These are phyloP conservation scores for Bretziella fagacearum DNA, from an alignment of 2,329 filamentous ascomycete species.

Conservation along the genomic window DNA sequence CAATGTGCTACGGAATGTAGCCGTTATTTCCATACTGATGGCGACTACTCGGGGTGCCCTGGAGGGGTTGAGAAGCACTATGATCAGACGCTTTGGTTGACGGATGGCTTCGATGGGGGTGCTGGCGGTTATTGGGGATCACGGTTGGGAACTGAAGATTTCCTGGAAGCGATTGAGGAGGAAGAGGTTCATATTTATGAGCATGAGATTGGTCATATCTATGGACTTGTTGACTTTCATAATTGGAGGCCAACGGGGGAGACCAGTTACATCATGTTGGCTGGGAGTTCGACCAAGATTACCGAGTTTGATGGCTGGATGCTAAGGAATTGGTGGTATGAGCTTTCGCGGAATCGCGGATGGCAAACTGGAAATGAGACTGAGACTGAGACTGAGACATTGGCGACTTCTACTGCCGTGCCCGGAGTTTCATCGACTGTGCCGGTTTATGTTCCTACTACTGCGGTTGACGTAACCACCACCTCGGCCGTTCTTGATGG, in stretches of 20 bases:
- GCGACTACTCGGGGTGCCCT: constrained; percentile 25
- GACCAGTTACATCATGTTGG: constrained; percentile 29
- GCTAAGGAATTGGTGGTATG: constrained; percentile 30
- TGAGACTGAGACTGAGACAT: background rate
- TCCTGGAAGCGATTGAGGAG: constrained; percentile 23
- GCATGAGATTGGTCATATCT: constrained; percentile 31
- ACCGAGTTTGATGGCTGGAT: constrained; percentile 35
- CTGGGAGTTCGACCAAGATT: constrained; percentile 25
- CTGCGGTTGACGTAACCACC: background rate
- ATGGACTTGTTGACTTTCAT: constrained; percentile 26
- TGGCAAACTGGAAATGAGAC: constrained; percentile 16
- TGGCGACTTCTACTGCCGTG: background rate
- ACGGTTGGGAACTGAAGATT: constrained; percentile 27
- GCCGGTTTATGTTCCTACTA: too few species aligned
- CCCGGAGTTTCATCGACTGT: background rate
- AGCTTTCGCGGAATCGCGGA: constrained; percentile 20
- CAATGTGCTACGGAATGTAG: constrained; percentile 27
- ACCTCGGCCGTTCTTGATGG: too few species aligned
- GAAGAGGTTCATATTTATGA: constrained; percentile 28
- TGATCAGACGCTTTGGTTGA: constrained; percentile 31
- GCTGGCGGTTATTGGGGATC: constrained; percentile 33
- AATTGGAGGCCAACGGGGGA: constrained; percentile 29
- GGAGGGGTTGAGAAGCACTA: constrained; percentile 26
- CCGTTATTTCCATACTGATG: constrained; percentile 28
- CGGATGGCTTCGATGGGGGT: constrained; percentile 27